phyloP scores from a whole-genome alignment of 2,329 filamentous ascomycete genomes.

The Penicillium sp. region DNA sequence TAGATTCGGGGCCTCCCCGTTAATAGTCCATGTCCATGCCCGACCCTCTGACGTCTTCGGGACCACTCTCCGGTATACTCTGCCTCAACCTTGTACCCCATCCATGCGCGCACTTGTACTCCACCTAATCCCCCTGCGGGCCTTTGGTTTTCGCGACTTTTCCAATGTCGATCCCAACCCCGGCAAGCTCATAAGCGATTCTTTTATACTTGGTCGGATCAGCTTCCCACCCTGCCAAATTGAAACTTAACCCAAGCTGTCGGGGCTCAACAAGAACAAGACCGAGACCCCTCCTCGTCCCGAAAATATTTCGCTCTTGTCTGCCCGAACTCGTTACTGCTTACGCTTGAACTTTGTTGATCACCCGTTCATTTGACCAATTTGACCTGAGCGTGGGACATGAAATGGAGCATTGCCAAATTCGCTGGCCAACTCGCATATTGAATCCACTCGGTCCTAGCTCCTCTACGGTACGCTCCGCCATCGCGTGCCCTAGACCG shows the following conservation, averaged over 20 bases:
- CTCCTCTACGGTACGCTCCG: constrained; percentile 1
- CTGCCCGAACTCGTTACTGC: neutral
- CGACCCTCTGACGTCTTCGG: constrained; percentile 21
- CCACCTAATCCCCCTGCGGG: constrained; percentile 26
- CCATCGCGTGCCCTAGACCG: constrained; percentile 14
- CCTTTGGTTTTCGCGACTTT: constrained; percentile 23
- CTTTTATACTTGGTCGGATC: constrained; percentile 38
- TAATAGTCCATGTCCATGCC: constrained; percentile 10
- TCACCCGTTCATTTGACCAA: constrained; percentile 1
- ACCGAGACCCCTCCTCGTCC: constrained; percentile 1
- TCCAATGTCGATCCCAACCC: constrained; percentile 28
- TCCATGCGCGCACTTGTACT: constrained; percentile 22
- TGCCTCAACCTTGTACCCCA: constrained; percentile 31
- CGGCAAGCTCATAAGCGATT: constrained; percentile 20
- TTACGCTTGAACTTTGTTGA: neutral
- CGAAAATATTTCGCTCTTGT: constrained; percentile 4
- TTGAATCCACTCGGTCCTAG: constrained; percentile 18
- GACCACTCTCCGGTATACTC: constrained; percentile 23
- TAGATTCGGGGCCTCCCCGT: constrained; percentile 12
- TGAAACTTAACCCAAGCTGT: constrained; percentile 47
- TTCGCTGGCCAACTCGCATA: constrained; percentile 8
- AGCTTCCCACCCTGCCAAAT: constrained; percentile 41
- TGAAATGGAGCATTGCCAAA: constrained; percentile 20
- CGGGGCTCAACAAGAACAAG: constrained; percentile 36
- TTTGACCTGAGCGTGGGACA: constrained; percentile 19